phyloP scores from a whole-genome alignment of 1,284 basidiomycete genomes.

The Megacollybia platyphylla region DNA sequence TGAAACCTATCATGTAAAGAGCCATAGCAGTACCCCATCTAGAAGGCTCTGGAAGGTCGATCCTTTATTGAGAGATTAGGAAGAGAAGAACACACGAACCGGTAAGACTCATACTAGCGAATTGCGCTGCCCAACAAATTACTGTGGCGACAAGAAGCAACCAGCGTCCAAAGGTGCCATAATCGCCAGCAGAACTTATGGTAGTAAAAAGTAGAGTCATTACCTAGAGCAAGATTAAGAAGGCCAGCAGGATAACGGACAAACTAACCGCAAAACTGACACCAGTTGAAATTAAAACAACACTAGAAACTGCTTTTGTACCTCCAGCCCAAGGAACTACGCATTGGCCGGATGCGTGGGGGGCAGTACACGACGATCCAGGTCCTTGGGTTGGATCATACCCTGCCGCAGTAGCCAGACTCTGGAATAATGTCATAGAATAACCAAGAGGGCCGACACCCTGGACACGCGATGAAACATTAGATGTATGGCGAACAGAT shows the following conservation, averaged over 20 bases:
- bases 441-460: constrained; percentile 51
- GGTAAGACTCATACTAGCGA: constrained; percentile 61
- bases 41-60: constrained; percentile 30
- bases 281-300: constrained; percentile 67
- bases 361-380: constrained; percentile 48
- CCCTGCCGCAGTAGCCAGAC: constrained; percentile 52
- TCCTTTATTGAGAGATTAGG: background rate
- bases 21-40: constrained; percentile 70
- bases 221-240: constrained; percentile 23
- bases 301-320: constrained; percentile 57
- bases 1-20: constrained; percentile 73
- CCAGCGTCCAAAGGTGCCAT: constrained; percentile 70
- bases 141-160: constrained; percentile 59
- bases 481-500: background rate
- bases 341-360: constrained; percentile 49
- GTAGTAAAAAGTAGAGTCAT: constrained; percentile 76
- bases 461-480: constrained; percentile 16
- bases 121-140: constrained; percentile 73
- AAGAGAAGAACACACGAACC: constrained; percentile 22
- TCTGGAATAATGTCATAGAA: constrained; percentile 64
- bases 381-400: constrained; percentile 54
- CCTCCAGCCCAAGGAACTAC: constrained; percentile 64
- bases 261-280: constrained; percentile 56
- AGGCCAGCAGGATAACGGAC: background rate
- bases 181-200: constrained; percentile 73